Base-by-base conservation (phyloP, 257 asterid genomes). In the Scutellaria baicalensis region DNA sequence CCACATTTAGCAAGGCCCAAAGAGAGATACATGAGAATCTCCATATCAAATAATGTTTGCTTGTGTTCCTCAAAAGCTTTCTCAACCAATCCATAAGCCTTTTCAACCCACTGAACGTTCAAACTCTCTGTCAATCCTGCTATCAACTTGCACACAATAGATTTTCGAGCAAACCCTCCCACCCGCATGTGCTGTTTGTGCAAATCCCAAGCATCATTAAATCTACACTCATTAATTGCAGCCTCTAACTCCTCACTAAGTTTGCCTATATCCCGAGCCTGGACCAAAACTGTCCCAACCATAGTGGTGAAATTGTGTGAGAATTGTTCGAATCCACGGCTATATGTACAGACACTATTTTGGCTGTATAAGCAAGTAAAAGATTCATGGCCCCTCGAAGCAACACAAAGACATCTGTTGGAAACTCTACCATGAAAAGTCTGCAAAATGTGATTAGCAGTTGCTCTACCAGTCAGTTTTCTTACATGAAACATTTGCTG, bases 211-310 rank as follows among this genome's bases (percentile, higher is more conserved):
- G 95, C 96, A 64, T 91, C 88, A 47, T 74, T 59, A 14, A 91
- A 69, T 49, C 88, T 85, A 40, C 43, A 66, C 43, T 88, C 96
- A 67, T 77, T 59, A 10, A 85, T 77, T 9, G 91, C 93, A 66
- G 56, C 67, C 77, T 91, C 96, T 21, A 91, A 71, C 70, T 89
- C 95, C 83, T 86, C 90, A 3, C 80, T 84, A 54, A 93, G 80
- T 79, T 83, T 89, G n/a, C 95, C 94, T 4, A 81, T 80, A 55
- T 93, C 97, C 33, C 91, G 86, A 65, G 99, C 96, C 84, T 86
- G 96, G 69, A 91, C 95, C 59, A 93, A 84, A 72, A 93, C 77
- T 9, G 95, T 79, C 56, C 85, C 88, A 60, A 81, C 73, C 45
- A 74, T 35, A 20, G 90, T 80, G 16, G 97, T 81, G 77, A 84